Evolutionary conservation across 108 stramenopile genomes (phyloP), one percentile per base, ranked within the genome.

Genomic region (Craspedostauros australis): DNA sequence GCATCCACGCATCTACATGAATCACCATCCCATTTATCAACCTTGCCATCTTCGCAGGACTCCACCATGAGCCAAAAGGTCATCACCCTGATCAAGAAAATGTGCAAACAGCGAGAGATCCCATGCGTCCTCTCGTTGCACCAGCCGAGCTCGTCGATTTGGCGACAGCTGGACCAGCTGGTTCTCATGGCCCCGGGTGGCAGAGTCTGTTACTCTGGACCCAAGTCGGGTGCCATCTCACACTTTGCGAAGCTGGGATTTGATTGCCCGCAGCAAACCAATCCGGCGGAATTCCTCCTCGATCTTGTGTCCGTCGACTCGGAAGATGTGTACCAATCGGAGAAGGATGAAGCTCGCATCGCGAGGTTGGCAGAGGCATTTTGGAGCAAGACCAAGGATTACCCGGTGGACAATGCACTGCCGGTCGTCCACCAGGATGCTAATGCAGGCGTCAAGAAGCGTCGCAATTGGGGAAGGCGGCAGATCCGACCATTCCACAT

Each of bases 221-320:
- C 51, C 5, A 37, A 64, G 37, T n/a, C 48, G 2, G 57, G 62
- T 11, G 86, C 78, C 9, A 50, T 65, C 18, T 39, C 56, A 19
- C 88, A 91, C 50, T 91, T 91, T 67, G 57, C 50, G 26, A 38
- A 44, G 18, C 27, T 89, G 33, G 85, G 85, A 2, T 87, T 69
- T 55, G 45, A 55, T 21, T 85, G 85, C 44, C 88, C 85, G 12
- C 34, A 26, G 16, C 60, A 82, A 33, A 82, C 82, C 2, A 91
- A 91, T 66, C 86, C 88, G 8, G 89, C 89, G 4, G 93, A 94
- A 53, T 94, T 75, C 52, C 65, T 84, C 23, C 72, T 91, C 23
- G 93, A 94, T 44, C 57, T 94, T 22, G 87, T 91, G 1, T 75
- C 83, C 8, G 56, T 85, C 2, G 79, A 91, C 59, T 50, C 41